Percentiles rank a stretch among this genome's conserved stretches.
Evolutionary conservation across 176 grass and related monocot species (phyloP).

Genomic region (Themeda triandra): DNA sequence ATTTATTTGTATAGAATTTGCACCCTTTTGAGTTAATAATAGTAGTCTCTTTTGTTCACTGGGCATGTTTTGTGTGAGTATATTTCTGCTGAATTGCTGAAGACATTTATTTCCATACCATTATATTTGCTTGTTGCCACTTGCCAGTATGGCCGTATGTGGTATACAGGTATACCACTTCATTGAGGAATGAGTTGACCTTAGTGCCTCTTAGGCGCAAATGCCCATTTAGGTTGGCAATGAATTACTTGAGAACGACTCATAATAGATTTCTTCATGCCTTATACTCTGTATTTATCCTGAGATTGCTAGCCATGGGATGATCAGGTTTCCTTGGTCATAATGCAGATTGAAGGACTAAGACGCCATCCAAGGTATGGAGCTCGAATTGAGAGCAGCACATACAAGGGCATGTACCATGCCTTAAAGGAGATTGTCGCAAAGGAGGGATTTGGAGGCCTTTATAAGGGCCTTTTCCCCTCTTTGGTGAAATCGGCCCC

Average conservation of each 20-base stretch:
- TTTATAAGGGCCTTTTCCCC: slow-evolving; percentile 94
- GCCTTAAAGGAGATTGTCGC: slow-evolving; percentile 75
- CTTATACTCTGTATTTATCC: background rate
- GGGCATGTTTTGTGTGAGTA: background rate
- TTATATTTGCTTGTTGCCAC: background rate
- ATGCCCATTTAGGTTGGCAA: background rate
- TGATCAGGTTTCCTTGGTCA: background rate
- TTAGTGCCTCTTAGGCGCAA: background rate
- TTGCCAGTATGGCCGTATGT: background rate
- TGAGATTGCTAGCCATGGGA: background rate
- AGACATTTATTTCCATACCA: background rate
- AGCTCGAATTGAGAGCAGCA: slow-evolving; percentile 56
- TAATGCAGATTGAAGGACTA: slow-evolving; percentile 83
- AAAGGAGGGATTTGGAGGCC: slow-evolving; percentile 66
- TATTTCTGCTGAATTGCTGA: background rate
- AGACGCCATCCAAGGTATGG: slow-evolving; percentile 88
- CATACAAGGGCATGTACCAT: slow-evolving; percentile 86
- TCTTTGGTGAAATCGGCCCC: slow-evolving; percentile 94
- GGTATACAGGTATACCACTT: no score
- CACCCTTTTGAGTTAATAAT: background rate
- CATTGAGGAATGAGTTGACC: background rate
- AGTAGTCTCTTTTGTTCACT: background rate
- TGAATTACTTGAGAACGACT: background rate
- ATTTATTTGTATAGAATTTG: slow-evolving; percentile 2
- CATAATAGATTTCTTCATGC: background rate